Conservation (phyloP, 768 basidiomycete genomes). For the Pleurotus tuber-regium region DNA sequence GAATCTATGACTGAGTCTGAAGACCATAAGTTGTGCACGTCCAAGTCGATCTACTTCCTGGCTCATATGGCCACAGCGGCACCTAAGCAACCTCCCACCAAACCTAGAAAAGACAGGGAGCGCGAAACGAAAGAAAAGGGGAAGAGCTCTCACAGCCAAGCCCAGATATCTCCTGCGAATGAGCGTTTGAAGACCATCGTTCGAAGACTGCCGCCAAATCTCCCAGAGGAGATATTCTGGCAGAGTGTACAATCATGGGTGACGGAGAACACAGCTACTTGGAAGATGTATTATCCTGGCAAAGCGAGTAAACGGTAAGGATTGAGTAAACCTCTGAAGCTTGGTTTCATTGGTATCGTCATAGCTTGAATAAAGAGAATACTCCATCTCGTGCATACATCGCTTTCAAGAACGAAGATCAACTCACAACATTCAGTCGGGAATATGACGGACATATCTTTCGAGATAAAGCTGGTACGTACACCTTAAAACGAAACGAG, state of each 20-base stretch:
- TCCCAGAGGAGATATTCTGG: slow-evolving; percentile 95
- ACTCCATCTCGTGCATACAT: slow-evolving; percentile 89
- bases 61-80: slow-evolving; percentile 15
- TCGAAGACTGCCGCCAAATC: slow-evolving; percentile 83
- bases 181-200: slow-evolving; percentile 86
- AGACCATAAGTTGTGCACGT: not conserved
- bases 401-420: slow-evolving; percentile 76
- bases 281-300: slow-evolving; percentile 67
- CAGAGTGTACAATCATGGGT: slow-evolving; percentile 86
- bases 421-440: slow-evolving; percentile 68
- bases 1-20: not conserved
- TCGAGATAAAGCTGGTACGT: slow-evolving; percentile 81
- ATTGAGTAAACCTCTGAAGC: no score
- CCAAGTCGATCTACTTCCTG: not conserved
- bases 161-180: slow-evolving; percentile 21
- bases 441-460: slow-evolving; percentile 93
- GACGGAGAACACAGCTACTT: slow-evolving; percentile 62
- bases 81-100: slow-evolving; percentile 25
- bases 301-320: slow-evolving; percentile 69
- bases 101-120: slow-evolving; percentile 34
- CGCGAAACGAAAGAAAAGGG: slow-evolving; percentile 36
- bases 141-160: slow-evolving; percentile 27
- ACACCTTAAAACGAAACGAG: slow-evolving; percentile 2
- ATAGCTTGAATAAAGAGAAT: slow-evolving; percentile 80
- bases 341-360: slow-evolving; percentile 10